Base-by-base conservation (phyloP, 2,329 filamentous ascomycete genomes). In the Dactylellina drechsleri region DNA sequence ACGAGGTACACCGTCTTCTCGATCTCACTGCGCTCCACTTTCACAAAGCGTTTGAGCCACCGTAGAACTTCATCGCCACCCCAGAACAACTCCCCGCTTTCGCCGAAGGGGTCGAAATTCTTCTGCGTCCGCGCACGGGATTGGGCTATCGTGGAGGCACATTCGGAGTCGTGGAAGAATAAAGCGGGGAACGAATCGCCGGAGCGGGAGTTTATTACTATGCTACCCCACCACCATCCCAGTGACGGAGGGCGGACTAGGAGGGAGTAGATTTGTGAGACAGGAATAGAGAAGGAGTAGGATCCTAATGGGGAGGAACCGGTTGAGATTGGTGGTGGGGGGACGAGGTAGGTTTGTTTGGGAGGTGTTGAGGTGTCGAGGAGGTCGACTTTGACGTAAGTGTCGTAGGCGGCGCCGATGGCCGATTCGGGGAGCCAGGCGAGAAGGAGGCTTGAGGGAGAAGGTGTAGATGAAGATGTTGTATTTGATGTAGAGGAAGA, bases 141-240 rank as follows among this genome's bases (percentile, higher is more conserved):
- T 82, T 98, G 94, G 66, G 96, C 83, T 20, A 98, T 96, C 0
- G 95, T 99, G 62, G 91, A 96, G 82, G 97, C 91, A 80, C 95
- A 99, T 83, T 99, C 95, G 77, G 89, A 93, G 80, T 99, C 95
- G 81, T 99, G 95, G 83, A 99, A 99, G 83, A 99, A 99, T 0
- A 99, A 84, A 0, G 95, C 93, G 0, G 95, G 95, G 78, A 98
- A 97, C 81, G 92, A 95, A 81, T 98, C 93, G 2, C 96, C 96
- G 0, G 91, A 89, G 12, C 91, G 86, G 0, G 92, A 92, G 81
- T 99, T 99, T 83, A 99, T 92, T 68, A 99, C 90, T 28, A 99
- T 83, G 77, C 93, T 97, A 40, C 95, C 95, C 81, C 96, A 97
- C 95, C 95, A 99, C 96, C 95, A 99, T 15, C 95, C 96, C 6